phyloP scores from a whole-genome alignment of 1,139 yeast species.

The Suhomyces panamericanus region DNA sequence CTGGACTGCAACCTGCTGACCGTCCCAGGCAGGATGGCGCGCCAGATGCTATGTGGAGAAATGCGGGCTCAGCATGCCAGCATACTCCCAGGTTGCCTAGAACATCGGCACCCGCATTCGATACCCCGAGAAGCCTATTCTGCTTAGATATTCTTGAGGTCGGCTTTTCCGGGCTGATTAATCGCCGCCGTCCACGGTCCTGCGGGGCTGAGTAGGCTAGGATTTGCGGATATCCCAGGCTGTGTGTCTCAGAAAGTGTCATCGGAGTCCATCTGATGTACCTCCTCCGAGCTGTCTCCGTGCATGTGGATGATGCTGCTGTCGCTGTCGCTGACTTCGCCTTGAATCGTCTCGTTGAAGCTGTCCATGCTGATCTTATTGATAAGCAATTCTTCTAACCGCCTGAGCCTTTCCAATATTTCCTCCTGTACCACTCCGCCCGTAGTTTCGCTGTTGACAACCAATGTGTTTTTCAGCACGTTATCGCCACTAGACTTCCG shows the following conservation, averaged over 20 bases:
- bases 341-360: conserved; percentile 11
- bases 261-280: conserved; percentile 4
- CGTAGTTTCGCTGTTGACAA: conserved; percentile 3
- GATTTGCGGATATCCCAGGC: background rate
- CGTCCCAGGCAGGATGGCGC: too few species aligned
- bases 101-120: background rate
- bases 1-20: background rate
- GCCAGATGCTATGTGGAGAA: background rate
- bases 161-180: background rate
- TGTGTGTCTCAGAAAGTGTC: conserved; percentile 2
- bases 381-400: conserved; percentile 14
- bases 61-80: background rate
- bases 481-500: conserved; percentile 8
- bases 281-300: conserved; percentile 3
- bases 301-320: conserved; percentile 3
- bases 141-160: background rate
- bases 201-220: background rate
- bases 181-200: background rate
- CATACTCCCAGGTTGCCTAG: background rate
- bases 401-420: conserved; percentile 13
- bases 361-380: conserved; percentile 7
- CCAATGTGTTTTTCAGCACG: conserved; percentile 10
- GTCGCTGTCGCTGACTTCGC: conserved; percentile 4
- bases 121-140: background rate
- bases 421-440: conserved; percentile 8